Base-by-base conservation (phyloP, 176 grass and related monocot genomes). In the Aegilops umbellulata region DNA sequence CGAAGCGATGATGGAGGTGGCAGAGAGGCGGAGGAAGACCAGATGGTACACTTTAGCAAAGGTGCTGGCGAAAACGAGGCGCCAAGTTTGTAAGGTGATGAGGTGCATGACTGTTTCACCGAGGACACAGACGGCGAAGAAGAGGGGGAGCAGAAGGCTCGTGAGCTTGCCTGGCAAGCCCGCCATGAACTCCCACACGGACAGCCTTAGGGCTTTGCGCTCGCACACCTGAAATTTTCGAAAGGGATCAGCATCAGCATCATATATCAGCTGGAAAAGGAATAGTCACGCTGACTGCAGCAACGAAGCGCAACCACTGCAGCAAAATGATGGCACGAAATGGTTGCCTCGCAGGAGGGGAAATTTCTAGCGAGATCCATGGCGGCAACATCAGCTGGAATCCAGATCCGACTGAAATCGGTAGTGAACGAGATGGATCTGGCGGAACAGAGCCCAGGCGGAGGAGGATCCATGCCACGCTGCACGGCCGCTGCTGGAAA, bases 41-140 rank as follows among this genome's bases (percentile, higher is more conserved):
- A 78, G 74, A 36, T 61, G 86, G 35, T 76, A 74, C 36, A 72
- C 87, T 27, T 83, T 47, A 22, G 80, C 25, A 8, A 62, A 72
- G 26, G 26, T 72, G 26, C 74, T 69, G 60, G 87, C 10, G 7
- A 83, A 29, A 2, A 53, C 74, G 27, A 83, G 27, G 38, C 74
- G 87, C 80, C 87, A 88, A 16, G 58, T 60, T 74, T 73, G 70
- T 51, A 70, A 6, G 14, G 86, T 78, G 25, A 80, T 83, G 80
- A 88, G 65, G 34, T 65, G 80, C 51, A 83, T 61, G 63, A 78
- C 3, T 1, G 47, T 51, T 23, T 83, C 87, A 55, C 53, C 26
- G 73, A 88, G 7, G 65, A 41, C 69, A 3, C 14, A 78, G 19
- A 64, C 7, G 51, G 80, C 35, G 38, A 83, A 27, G 73, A 83